Conservation (phyloP, 2,329 filamentous ascomycete species). For the Phaeoacremonium minimum region DNA sequence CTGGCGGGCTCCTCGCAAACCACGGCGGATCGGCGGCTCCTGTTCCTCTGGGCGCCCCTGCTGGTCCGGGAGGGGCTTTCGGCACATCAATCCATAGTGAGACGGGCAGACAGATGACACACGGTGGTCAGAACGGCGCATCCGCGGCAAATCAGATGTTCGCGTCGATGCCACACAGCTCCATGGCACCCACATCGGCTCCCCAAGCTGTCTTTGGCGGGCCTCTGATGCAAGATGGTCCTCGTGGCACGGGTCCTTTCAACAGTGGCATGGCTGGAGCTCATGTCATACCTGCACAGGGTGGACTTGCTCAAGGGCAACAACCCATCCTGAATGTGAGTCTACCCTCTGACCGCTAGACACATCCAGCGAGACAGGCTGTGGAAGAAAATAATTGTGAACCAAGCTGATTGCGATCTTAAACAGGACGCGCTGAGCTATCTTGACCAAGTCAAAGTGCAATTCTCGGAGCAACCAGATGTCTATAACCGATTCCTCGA, state of each 20-base stretch:
- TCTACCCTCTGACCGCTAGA: conserved; percentile 12
- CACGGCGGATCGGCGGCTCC: conserved; percentile 57
- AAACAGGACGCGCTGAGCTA: conserved; percentile 77
- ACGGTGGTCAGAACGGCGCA: conserved; percentile 44
- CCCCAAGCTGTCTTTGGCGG: conserved; percentile 66
- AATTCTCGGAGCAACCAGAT: conserved; percentile 93
- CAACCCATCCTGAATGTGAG: conserved; percentile 77
- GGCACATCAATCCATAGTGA: conserved; percentile 52
- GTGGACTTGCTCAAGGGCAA: conserved; percentile 68
- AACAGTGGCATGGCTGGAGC: conserved; percentile 32
- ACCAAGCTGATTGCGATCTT: conserved; percentile 17
- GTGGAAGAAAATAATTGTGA: too few species aligned
- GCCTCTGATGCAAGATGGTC: conserved; percentile 57
- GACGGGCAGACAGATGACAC: conserved; percentile 44
- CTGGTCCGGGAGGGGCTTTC: conserved; percentile 46
- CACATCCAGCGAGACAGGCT: too few species aligned
- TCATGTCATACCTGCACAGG: conserved; percentile 34
- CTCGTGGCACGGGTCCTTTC: conserved; percentile 46
- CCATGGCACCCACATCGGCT: conserved; percentile 45
- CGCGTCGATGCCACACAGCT: conserved; percentile 45
- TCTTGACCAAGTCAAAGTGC: conserved; percentile 96
- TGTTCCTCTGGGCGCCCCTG: conserved; percentile 47
- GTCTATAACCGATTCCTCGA: conserved; percentile 96
- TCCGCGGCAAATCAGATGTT: conserved; percentile 53
- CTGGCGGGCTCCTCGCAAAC: conserved; percentile 79